Percentiles rank a stretch among this genome's conserved stretches.
These are phyloP conservation scores for Suhomyces pyralidae DNA, from an alignment of 805 yeast species.

Conservation along the genomic window DNA sequence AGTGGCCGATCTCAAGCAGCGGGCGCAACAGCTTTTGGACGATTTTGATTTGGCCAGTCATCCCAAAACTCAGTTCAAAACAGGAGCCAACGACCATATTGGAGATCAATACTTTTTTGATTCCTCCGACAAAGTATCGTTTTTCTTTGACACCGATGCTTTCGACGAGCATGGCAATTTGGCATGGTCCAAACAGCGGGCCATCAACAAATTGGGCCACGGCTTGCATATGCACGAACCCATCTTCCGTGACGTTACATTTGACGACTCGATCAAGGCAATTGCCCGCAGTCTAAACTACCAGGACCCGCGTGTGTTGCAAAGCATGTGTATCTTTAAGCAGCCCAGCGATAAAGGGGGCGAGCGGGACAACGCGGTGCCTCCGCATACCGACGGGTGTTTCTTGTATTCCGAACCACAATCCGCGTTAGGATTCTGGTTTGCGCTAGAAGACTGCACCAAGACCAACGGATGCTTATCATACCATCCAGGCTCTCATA, in stretches of 20 bases:
- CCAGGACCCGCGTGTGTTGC: slow-evolving; percentile 67
- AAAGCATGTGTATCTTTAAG: slow-evolving; percentile 76
- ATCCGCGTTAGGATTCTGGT: slow-evolving; percentile 76
- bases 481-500: slow-evolving; percentile 70
- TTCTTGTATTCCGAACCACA: slow-evolving; percentile 72
- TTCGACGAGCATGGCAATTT: slow-evolving; percentile 53
- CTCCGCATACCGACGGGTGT: slow-evolving; percentile 73
- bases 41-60: slow-evolving; percentile 54
- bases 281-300: slow-evolving; percentile 54
- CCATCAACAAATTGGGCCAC: slow-evolving; percentile 79
- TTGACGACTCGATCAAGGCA: slow-evolving; percentile 45
- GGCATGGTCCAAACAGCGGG: slow-evolving; percentile 47
- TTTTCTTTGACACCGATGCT: slow-evolving; percentile 71
- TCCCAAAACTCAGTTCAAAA: slow-evolving; percentile 69
- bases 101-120: slow-evolving; percentile 72
- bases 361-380: slow-evolving; percentile 55
- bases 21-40: slow-evolving; percentile 44
- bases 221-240: slow-evolving; percentile 61
- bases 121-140: slow-evolving; percentile 66
- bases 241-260: slow-evolving; percentile 48
- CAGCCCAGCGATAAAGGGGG: slow-evolving; percentile 45
- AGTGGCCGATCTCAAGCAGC: slow-evolving; percentile 37
- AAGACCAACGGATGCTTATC: slow-evolving; percentile 64
- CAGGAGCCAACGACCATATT: slow-evolving; percentile 56
- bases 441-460: slow-evolving; percentile 74